These are phyloP conservation scores for Uncinocarpus reesii DNA, from an alignment of 2,329 filamentous ascomycete species.

Conservation along the genomic window DNA sequence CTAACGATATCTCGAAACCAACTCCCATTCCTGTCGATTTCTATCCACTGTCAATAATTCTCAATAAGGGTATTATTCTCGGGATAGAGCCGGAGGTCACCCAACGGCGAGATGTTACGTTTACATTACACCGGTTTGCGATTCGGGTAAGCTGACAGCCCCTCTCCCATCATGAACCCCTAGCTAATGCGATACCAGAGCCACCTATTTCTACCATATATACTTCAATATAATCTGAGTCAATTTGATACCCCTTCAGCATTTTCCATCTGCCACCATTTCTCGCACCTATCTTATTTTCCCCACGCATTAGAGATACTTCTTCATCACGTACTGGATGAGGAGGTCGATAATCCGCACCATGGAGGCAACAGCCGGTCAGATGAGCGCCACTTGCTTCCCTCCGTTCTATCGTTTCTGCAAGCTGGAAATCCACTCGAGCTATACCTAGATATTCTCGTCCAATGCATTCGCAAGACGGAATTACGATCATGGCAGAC, in stretches of 20 bases:
- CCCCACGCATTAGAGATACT: conserved; percentile 85
- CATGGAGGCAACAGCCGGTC: conserved; percentile 14
- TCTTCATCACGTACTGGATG: conserved; percentile 84
- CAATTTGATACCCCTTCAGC: conserved; percentile 71
- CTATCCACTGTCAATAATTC: conserved; percentile 76
- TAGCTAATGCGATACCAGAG: conserved; percentile 46
- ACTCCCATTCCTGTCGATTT: conserved; percentile 83
- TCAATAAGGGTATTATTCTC: conserved; percentile 82
- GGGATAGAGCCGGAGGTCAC: conserved; percentile 87
- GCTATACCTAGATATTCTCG: conserved; percentile 83
- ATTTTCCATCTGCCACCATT: conserved; percentile 70
- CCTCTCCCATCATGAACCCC: background rate
- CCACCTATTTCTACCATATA: conserved; percentile 81
- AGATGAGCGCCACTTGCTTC: conserved; percentile 29
- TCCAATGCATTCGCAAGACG: conserved; percentile 95
- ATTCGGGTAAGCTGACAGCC: conserved; percentile 58
- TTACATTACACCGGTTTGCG: conserved; percentile 66
- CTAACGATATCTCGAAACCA: conserved; percentile 59
- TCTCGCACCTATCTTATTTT: conserved; percentile 81
- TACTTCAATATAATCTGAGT: conserved; percentile 68
- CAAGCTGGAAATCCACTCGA: conserved; percentile 58
- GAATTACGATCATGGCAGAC: conserved; percentile 93
- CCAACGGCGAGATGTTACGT: conserved; percentile 83
- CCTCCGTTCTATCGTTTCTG: conserved; percentile 50
- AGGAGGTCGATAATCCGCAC: conserved; percentile 65